Evolutionary conservation across 495 filamentous ascomycete genomes (phyloP).

Genomic region (Lasiosphaeria ovina): DNA sequence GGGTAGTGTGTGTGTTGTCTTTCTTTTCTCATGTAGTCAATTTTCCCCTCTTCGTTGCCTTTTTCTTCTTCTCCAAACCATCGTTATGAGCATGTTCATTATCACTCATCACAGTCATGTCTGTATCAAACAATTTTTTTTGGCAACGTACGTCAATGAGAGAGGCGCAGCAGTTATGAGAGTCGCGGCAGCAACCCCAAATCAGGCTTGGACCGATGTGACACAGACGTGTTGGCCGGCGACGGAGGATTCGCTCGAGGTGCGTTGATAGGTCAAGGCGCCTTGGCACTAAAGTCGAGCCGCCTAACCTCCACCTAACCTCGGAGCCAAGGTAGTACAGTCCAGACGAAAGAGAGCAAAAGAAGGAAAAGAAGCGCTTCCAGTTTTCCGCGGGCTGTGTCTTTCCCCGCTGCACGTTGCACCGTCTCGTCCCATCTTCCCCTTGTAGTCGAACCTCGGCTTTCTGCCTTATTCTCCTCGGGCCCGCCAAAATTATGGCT

Average conservation of each 20-base stretch:
- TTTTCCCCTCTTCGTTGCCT: slow-evolving; percentile 13
- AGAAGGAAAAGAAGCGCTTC: background rate
- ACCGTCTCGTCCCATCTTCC: background rate
- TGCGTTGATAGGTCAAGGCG: background rate
- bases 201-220: background rate
- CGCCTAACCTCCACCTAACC: background rate
- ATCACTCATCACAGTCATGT: background rate
- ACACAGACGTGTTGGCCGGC: background rate
- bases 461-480: background rate
- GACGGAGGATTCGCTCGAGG: background rate
- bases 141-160: background rate
- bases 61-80: slow-evolving; percentile 8
- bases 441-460: background rate
- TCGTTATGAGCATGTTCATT: slow-evolving; percentile 4
- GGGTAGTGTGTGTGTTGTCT: background rate
- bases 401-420: background rate
- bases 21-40: background rate
- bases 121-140: background rate
- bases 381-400: background rate
- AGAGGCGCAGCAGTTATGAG: background rate
- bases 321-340: background rate
- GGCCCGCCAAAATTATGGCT: background rate
- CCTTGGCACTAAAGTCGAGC: slow-evolving; percentile 1
- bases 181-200: background rate
- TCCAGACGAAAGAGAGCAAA: background rate